Conservation (phyloP, 2,329 filamentous ascomycete genomes). For the Knoxdaviesia capensis region DNA sequence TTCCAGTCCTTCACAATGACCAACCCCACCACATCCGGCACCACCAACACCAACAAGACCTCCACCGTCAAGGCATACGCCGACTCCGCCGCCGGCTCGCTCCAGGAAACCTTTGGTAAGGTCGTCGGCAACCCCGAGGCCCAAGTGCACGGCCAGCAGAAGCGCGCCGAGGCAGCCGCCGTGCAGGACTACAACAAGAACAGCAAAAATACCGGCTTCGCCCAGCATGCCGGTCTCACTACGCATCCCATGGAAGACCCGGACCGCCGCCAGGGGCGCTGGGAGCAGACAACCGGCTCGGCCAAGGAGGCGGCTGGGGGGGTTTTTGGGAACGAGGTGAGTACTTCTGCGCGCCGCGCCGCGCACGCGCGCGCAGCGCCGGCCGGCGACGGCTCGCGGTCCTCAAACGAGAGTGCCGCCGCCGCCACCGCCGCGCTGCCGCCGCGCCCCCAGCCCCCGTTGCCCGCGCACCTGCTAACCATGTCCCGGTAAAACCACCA, state of each 20-base stretch:
- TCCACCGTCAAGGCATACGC: slow-evolving; percentile 66
- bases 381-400: no score
- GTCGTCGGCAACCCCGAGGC: slow-evolving; percentile 54
- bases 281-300: slow-evolving; percentile 78
- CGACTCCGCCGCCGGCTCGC: slow-evolving; percentile 51
- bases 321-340: slow-evolving; percentile 50
- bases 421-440: no score
- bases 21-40: neutral
- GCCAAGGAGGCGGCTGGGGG: slow-evolving; percentile 68
- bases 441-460: no score
- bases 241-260: slow-evolving; percentile 63
- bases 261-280: slow-evolving; percentile 50
- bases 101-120: slow-evolving; percentile 51
- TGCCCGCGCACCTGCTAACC: no score
- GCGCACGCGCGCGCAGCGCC: neutral
- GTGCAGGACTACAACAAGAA: slow-evolving; percentile 31
- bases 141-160: slow-evolving; percentile 41
- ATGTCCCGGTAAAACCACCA: slow-evolving; percentile 2
- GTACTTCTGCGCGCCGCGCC: slow-evolving; percentile 4
- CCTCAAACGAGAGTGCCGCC: no score
- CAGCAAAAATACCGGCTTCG: slow-evolving; percentile 6
- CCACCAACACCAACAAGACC: slow-evolving; percentile 13
- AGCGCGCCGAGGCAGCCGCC: slow-evolving; percentile 41
- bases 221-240: slow-evolving; percentile 47
- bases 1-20: neutral